A percentile compares a stretch with the other conserved stretches of the same genome.
Conservation (phyloP, 306 rosid genomes). For the Lagenaria siceraria region DNA sequence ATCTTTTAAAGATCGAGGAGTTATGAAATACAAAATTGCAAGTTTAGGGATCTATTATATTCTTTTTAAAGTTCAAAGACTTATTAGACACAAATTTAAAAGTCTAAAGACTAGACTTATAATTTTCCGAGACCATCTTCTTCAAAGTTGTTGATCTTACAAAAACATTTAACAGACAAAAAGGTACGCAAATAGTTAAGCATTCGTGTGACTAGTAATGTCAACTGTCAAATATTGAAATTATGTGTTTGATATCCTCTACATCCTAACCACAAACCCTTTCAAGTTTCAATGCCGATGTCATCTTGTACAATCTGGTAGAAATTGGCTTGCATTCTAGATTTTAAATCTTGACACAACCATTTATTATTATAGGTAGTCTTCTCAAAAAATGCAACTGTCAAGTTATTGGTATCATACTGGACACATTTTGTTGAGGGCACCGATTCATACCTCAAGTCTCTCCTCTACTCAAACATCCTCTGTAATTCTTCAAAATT, state of each 20-base stretch:
- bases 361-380: conserved; percentile 30
- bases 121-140: neutral
- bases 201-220: neutral
- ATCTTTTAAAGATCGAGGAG: no score
- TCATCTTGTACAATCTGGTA: neutral
- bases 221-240: neutral
- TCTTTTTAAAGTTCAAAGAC: neutral
- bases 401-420: conserved; percentile 63
- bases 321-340: neutral
- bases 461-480: conserved; percentile 64
- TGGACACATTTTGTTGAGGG: conserved; percentile 60
- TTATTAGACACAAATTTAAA: neutral
- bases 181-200: neutral
- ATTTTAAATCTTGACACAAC: neutral
- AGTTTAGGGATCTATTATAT: no score
- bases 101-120: neutral
- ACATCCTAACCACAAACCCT: neutral
- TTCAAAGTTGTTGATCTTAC: neutral
- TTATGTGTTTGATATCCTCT: neutral
- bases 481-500: conserved; percentile 68
- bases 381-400: conserved; percentile 69
- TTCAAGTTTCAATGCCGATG: neutral
- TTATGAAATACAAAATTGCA: no score
- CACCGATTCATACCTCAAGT: conserved; percentile 68
- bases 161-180: neutral